Evolutionary conservation across 306 rosid genomes (phyloP).

Genomic region (Cicer bijugum): DNA sequence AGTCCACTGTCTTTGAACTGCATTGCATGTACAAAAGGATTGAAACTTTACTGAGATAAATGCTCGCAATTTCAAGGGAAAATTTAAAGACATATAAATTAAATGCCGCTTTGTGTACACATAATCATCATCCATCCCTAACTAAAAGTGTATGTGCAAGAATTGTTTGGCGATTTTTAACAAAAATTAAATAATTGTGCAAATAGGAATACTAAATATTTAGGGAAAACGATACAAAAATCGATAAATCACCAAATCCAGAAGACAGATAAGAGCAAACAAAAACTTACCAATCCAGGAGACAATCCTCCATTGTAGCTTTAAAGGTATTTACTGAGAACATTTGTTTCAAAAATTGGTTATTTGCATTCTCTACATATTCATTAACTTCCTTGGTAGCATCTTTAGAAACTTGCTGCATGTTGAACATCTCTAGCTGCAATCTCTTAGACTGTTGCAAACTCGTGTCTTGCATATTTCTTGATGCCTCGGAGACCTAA

Average conservation of each 20-base stretch:
- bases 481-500: constrained; percentile 81
- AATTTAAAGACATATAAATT: background rate
- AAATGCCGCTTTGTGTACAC: background rate
- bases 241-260: background rate
- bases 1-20: constrained; percentile 71
- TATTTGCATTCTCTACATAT: constrained; percentile 56
- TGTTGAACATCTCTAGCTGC: constrained; percentile 60
- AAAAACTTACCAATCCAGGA: constrained; percentile 69
- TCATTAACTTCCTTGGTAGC: constrained; percentile 58
- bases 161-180: background rate
- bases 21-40: constrained; percentile 46
- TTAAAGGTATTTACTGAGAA: constrained; percentile 55
- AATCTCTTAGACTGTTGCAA: constrained; percentile 57
- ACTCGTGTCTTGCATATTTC: constrained; percentile 55
- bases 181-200: background rate
- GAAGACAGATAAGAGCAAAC: constrained; percentile 1
- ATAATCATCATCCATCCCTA: constrained; percentile 23
- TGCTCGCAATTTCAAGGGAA: constrained; percentile 14
- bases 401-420: constrained; percentile 65
- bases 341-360: constrained; percentile 56
- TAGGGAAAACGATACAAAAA: background rate
- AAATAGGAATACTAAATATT: background rate
- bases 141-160: background rate
- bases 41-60: background rate
- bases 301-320: constrained; percentile 56